Conservation (phyloP, 2,329 filamentous ascomycete species). For the Nothopassalora personata region DNA sequence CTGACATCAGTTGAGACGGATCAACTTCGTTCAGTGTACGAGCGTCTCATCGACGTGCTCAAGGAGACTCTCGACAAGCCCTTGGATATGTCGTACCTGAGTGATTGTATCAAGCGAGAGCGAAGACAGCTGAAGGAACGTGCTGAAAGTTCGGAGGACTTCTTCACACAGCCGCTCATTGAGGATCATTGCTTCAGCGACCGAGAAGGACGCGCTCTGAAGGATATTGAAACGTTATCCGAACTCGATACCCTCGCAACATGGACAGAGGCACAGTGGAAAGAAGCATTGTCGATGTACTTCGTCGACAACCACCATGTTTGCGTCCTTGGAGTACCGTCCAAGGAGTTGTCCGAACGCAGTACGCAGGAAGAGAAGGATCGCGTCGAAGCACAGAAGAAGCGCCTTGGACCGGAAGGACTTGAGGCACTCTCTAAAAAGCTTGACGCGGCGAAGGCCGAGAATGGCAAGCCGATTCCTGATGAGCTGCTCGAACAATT, state of each 20-base stretch:
- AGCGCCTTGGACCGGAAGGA: conserved; percentile 75
- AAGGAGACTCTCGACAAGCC: conserved; percentile 73
- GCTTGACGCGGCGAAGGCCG: conserved; percentile 75
- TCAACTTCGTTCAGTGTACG: conserved; percentile 76
- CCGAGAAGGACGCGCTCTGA: conserved; percentile 61
- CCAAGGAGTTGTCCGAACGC: conserved; percentile 69
- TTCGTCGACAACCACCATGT: conserved; percentile 80
- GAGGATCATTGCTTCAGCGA: conserved; percentile 87
- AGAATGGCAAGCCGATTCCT: conserved; percentile 85
- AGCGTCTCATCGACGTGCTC: conserved; percentile 77
- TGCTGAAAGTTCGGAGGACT: conserved; percentile 73
- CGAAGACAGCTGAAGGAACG: conserved; percentile 75
- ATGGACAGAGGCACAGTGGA: conserved; percentile 84
- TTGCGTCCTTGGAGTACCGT: conserved; percentile 83
- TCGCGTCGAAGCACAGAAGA: conserved; percentile 71
- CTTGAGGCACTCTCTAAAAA: conserved; percentile 67
- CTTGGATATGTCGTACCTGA: conserved; percentile 84
- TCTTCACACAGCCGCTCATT: conserved; percentile 81
- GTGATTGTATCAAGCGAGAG: conserved; percentile 78
- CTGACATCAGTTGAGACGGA: conserved; percentile 82
- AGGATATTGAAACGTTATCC: conserved; percentile 37
- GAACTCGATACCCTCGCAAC: conserved; percentile 63
- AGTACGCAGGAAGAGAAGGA: conserved; percentile 76
- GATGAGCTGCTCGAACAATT: conserved; percentile 74
- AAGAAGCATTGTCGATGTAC: conserved; percentile 74